Evolutionary conservation across 768 basidiomycete species (phyloP), one percentile per base, ranked within the genome.

Genomic region (Pholiota microspora): DNA sequence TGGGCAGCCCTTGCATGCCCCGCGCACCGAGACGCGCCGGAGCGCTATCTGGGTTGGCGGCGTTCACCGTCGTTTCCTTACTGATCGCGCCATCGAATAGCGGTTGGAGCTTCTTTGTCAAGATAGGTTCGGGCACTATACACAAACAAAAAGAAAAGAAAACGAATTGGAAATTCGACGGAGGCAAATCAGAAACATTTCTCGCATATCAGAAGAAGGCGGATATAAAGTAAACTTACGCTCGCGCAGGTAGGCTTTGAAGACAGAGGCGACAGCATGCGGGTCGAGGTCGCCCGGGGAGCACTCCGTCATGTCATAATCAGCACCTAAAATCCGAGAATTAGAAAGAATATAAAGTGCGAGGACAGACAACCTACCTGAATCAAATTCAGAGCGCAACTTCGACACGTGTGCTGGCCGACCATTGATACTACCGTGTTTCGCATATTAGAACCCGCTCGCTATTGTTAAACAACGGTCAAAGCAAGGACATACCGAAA

Each of bases 171-270:
- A 29, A 49, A 32, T 23, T 12, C 4, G 40, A 55, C 21, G 21
- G 35, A 21, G 28, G 13, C n/a, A 29, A 15, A 36, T 44, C 23
- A 8, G 16, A 27, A 45, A 42, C n/a, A n/a, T n/a, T n/a, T n/a
- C n/a, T n/a, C n/a, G n/a, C n/a, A n/a, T 2, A 51, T 46, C 29
- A 27, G 29, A 13, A 29, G 40, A 45, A 18, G 21, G 38, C 45
- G 13, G 32, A 18, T 29, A 56, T 27, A 51, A 47, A 45, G 24
- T 24, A 62, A 47, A 79, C 94, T 76, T 71, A 96, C 94, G 74
- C 80, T 97, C 94, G 53, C 95, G 88, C 38, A 98, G 76, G 68
- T 85, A 98, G 0, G 92, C 88, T 69, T 96, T 97, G 74, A 96
- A 97, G 27, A 96, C 75, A 23, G 92, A 91, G 16, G 94, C 86